Percentiles rank a stretch among this genome's conserved stretches.
Conservation (phyloP, 2,329 filamentous ascomycete species). For the Colletotrichum trifolii region DNA sequence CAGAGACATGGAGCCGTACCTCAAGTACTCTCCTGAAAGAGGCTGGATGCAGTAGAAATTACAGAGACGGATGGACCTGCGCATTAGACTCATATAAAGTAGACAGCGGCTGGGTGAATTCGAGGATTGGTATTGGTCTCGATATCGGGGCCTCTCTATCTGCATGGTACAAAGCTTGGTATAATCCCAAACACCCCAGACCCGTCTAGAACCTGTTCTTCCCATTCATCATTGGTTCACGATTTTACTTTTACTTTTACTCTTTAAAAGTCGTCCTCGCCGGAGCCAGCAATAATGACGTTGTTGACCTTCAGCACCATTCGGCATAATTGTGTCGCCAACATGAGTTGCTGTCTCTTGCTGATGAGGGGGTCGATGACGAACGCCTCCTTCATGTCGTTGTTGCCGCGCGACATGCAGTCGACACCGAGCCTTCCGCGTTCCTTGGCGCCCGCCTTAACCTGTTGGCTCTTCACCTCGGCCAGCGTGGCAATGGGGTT, state of each 20-base stretch:
- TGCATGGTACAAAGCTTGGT: slow-evolving; percentile 39
- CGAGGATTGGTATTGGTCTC: slow-evolving; percentile 32
- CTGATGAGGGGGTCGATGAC: slow-evolving; percentile 98
- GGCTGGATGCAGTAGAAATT: slow-evolving; percentile 34
- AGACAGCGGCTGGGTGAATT: background rate
- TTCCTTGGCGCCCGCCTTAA: slow-evolving; percentile 70
- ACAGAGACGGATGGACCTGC: background rate
- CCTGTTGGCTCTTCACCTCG: slow-evolving; percentile 94
- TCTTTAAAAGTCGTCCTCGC: slow-evolving; percentile 85
- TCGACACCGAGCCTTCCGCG: slow-evolving; percentile 86
- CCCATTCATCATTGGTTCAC: slow-evolving; percentile 20
- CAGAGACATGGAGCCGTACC: slow-evolving; percentile 47
- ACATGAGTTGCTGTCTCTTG: slow-evolving; percentile 95
- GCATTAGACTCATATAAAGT: background rate
- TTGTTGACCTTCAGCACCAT: slow-evolving; percentile 99
- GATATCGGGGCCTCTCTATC: slow-evolving; percentile 35
- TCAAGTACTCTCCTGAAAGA: slow-evolving; percentile 45
- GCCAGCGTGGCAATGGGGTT: slow-evolving; percentile 96
- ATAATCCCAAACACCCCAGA: slow-evolving; percentile 36
- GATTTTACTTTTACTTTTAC: slow-evolving; percentile 29
- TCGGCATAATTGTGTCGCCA: slow-evolving; percentile 95
- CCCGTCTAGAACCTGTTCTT: slow-evolving; percentile 31
- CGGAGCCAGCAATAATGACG: slow-evolving; percentile 89
- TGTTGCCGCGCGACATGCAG: slow-evolving; percentile 95
- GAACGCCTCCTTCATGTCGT: slow-evolving; percentile 98